Base-by-base conservation (phyloP, 192 early-diverging fungal species). In the Phycomyces nitens region DNA sequence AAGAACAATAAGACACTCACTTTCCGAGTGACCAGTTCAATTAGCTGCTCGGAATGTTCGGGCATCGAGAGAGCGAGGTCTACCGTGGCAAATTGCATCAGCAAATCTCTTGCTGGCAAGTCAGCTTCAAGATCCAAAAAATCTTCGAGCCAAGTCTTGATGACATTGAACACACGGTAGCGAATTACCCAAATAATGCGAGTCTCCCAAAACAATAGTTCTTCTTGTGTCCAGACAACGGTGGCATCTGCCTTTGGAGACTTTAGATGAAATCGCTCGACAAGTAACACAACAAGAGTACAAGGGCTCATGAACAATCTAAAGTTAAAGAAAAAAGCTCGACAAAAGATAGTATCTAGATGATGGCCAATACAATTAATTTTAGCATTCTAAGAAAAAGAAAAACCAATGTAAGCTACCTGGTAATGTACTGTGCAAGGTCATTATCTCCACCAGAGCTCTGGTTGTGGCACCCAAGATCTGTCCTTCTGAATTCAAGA, bases 241-340 rank as follows among this genome's bases (percentile, higher is more conserved):
- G 39, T 51, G n/a, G 15, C 29, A 50, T 21, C 52, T 16, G 22
- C n/a, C 6, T 47, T 38, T 0, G 85, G 85, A n/a, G 89, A 80
- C 23, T 66, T 39, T n/a, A 88, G 63, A 16, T 72, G 73, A 56
- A 89, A 94, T n/a, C 96, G 82, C 7, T 77, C 57, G 3, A 78
- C 78, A 20, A 98, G 71, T 5, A 86, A 70, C 2, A 74, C 66
- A 7, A 91, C 73, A 40, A 97, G 78, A 20, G 87, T 84, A 0
- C 27, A 60, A 7, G 93, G 85, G 10, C 76, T 82, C 20, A 88
- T 88, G 65, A 97, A 97, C 1, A 89, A 73, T 5, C 92, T 87
- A 73, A 95, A 98, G 0, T 93, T 89, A 23, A 94, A 77, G 44
- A 96, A 83, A 68, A 98, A 98, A 0, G 89, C 80, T 21, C 64